Evolutionary conservation across 2,329 filamentous ascomycete species (phyloP).

Genomic region (Hymenoscyphus linearis): DNA sequence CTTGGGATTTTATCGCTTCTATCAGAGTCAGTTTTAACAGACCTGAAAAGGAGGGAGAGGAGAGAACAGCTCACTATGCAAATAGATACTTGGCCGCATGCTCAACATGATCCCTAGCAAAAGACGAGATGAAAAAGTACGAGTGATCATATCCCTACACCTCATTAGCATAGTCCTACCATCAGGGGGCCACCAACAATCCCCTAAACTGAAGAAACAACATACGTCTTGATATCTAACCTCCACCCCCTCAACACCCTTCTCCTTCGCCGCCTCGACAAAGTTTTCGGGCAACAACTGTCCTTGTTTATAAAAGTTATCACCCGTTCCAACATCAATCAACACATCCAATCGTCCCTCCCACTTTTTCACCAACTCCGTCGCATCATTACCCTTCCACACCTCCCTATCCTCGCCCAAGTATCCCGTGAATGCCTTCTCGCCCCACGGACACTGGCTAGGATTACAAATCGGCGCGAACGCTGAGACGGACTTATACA

Average conservation of each 20-base stretch:
- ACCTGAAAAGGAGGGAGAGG: not conserved
- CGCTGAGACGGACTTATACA: slow-evolving; percentile 83
- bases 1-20: slow-evolving; percentile 20
- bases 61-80: slow-evolving; percentile 43
- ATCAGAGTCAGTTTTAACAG: slow-evolving; percentile 15
- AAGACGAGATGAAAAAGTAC: slow-evolving; percentile 93
- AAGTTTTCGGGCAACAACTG: slow-evolving; percentile 95
- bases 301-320: slow-evolving; percentile 93
- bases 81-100: slow-evolving; percentile 84
- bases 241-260: slow-evolving; percentile 62
- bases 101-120: slow-evolving; percentile 83
- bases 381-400: slow-evolving; percentile 90
- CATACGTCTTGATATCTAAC: slow-evolving; percentile 75
- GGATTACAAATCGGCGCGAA: slow-evolving; percentile 92
- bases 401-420: slow-evolving; percentile 69
- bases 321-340: slow-evolving; percentile 88
- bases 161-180: slow-evolving; percentile 12
- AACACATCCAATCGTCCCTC: slow-evolving; percentile 67
- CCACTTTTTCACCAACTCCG: slow-evolving; percentile 77
- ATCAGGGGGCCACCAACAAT: too few species aligned
- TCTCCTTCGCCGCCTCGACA: slow-evolving; percentile 69
- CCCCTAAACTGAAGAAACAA: slow-evolving; percentile 9
- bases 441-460: slow-evolving; percentile 79
- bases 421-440: slow-evolving; percentile 93
- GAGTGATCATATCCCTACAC: slow-evolving; percentile 84